Evolutionary conservation across 352 stramenopile species (phyloP).

Genomic region (Globisporangium viniferum): DNA sequence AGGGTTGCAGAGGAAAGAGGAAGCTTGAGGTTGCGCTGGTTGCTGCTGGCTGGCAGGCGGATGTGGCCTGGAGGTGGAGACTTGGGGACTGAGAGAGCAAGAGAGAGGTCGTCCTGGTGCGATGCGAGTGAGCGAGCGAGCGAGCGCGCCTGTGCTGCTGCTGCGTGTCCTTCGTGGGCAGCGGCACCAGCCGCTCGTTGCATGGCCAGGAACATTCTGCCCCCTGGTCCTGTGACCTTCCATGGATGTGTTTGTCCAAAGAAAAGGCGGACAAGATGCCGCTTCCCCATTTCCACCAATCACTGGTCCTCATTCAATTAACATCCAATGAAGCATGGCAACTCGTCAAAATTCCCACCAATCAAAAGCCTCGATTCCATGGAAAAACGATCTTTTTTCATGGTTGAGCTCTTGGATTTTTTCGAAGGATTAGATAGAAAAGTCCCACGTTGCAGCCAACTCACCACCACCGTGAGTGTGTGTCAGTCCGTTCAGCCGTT

Average conservation of each 20-base stretch:
- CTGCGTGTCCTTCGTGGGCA: neutral
- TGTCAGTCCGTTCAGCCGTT: neutral
- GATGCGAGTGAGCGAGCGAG: neutral
- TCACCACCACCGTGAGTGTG: neutral
- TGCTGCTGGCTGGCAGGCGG: neutral
- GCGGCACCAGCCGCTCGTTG: neutral
- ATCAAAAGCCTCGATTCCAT: conserved; percentile 3
- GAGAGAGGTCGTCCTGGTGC: neutral
- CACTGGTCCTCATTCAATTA: neutral
- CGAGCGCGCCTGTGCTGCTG: neutral
- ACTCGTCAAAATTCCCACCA: neutral
- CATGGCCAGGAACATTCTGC: neutral
- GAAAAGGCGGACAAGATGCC: conserved; percentile 3
- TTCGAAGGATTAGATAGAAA: neutral
- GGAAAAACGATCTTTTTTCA: conserved; percentile 5
- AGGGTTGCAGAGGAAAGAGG: neutral
- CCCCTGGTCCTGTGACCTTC: conserved; percentile 2
- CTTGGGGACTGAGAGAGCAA: conserved; percentile 5
- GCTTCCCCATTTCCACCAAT: conserved; percentile 6
- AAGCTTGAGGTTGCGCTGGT: neutral
- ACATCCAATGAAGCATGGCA: conserved; percentile 2
- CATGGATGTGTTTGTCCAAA: conserved; percentile 8
- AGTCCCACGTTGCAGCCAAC: neutral
- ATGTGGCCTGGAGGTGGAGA: conserved; percentile 6
- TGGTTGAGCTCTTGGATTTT: conserved; percentile 6